A percentile compares a stretch with the other conserved stretches of the same genome.
Conservation (phyloP, 108 stramenopile species). For the Stephanodiscus minutulus region DNA sequence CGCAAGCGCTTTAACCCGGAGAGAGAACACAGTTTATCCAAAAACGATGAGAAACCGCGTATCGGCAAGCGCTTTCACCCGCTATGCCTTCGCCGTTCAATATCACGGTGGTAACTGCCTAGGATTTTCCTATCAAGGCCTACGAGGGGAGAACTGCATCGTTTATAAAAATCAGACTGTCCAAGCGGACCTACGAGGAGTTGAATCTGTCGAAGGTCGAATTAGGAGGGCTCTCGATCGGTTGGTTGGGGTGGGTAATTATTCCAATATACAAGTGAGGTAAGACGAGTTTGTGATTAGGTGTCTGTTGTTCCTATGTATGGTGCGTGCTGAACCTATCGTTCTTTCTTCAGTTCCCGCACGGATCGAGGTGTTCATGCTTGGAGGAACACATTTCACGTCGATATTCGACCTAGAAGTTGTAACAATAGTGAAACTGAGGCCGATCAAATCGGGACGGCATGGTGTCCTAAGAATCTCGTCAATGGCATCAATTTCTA, state of each 20-base stretch:
- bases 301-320: too few species aligned
- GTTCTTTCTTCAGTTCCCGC: constrained; percentile 43
- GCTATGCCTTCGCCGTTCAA: constrained; percentile 75
- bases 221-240: constrained; percentile 63
- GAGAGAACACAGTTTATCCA: too few species aligned
- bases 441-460: neutral
- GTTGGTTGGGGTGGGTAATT: constrained; percentile 54
- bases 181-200: constrained; percentile 63
- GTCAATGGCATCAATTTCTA: constrained; percentile 68
- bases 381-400: constrained; percentile 83
- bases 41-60: too few species aligned
- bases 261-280: constrained; percentile 71
- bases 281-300: too few species aligned
- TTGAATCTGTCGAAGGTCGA: constrained; percentile 71
- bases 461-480: constrained; percentile 48
- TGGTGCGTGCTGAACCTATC: too few species aligned
- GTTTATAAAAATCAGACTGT: constrained; percentile 42
- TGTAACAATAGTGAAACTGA: neutral
- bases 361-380: constrained; percentile 90
- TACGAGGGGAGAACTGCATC: constrained; percentile 59
- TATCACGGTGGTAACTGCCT: constrained; percentile 74
- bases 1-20: too few species aligned
- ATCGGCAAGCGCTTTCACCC: constrained; percentile 44
- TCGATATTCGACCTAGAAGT: constrained; percentile 61
- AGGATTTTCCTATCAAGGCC: constrained; percentile 73